Evolutionary conservation across 805 yeast species (phyloP).

Genomic region (Zygotorulaspora danielsina): DNA sequence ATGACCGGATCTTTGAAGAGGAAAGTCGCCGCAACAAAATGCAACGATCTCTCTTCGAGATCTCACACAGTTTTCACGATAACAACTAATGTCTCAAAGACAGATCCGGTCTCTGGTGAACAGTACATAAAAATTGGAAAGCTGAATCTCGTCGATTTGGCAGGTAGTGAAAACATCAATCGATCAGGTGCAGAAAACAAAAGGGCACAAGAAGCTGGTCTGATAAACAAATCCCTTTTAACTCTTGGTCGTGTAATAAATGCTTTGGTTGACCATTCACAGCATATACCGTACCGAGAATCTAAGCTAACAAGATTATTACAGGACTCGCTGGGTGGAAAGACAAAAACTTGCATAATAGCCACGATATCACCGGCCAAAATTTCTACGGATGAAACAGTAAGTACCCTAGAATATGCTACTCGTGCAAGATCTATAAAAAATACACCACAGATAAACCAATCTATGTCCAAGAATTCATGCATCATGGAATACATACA

Average conservation of each 20-base stretch:
- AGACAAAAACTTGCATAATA: conserved; percentile 74
- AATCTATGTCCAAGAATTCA: conserved; percentile 54
- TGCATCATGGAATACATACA: conserved; percentile 49
- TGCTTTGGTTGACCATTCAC: conserved; percentile 55
- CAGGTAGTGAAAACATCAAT: conserved; percentile 84
- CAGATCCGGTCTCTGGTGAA: conserved; percentile 45
- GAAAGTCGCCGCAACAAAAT: conserved; percentile 71
- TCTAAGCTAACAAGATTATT: conserved; percentile 73
- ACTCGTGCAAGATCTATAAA: conserved; percentile 73
- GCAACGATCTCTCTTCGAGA: conserved; percentile 72
- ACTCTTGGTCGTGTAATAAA: conserved; percentile 86
- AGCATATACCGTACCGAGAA: conserved; percentile 80
- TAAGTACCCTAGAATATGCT: conserved; percentile 80
- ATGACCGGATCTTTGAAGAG: conserved; percentile 57
- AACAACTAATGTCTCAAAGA: conserved; percentile 51
- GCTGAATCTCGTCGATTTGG: conserved; percentile 84
- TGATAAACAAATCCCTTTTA: conserved; percentile 78
- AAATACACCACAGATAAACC: conserved; percentile 61
- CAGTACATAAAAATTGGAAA: conserved; percentile 55
- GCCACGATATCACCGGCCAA: conserved; percentile 81
- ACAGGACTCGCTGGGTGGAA: conserved; percentile 82
- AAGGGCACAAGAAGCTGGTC: conserved; percentile 88
- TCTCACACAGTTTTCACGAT: conserved; percentile 78
- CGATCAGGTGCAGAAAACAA: conserved; percentile 80
- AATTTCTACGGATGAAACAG: conserved; percentile 66